These are phyloP conservation scores for Gracilaria vermiculophylla DNA, from an alignment of 23 red algal species.

Conservation along the genomic window DNA sequence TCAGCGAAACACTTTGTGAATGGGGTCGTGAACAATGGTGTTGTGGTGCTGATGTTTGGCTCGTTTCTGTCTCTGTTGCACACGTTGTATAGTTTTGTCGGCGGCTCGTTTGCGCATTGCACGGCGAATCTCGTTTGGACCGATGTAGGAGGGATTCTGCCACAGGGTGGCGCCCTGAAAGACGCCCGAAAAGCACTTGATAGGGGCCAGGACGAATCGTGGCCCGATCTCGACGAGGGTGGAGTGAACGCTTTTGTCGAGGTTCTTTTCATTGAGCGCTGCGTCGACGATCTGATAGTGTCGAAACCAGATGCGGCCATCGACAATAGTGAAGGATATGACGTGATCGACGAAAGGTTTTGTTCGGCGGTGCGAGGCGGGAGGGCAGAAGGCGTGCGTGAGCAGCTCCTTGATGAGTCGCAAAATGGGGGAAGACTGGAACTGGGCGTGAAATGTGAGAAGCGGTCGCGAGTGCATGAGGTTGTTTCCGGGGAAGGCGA, in stretches of 20 bases:
- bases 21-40: slow-evolving; percentile 15
- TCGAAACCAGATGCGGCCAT: slow-evolving; percentile 92
- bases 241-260: slow-evolving; percentile 44
- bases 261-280: slow-evolving; percentile 45
- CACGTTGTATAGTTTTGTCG: not conserved
- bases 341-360: slow-evolving; percentile 97
- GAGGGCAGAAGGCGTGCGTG: slow-evolving; percentile 71
- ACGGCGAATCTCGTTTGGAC: slow-evolving; percentile 88
- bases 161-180: slow-evolving; percentile 82
- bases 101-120: slow-evolving; percentile 61
- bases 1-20: slow-evolving; percentile 71
- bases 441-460: slow-evolving; percentile 79
- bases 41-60: slow-evolving; percentile 33
- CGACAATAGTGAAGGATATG: slow-evolving; percentile 69
- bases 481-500: slow-evolving; percentile 87
- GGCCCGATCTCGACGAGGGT: slow-evolving; percentile 94
- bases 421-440: slow-evolving; percentile 57
- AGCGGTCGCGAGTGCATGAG: slow-evolving; percentile 83
- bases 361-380: slow-evolving; percentile 59
- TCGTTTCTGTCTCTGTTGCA: slow-evolving; percentile 32
- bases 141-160: slow-evolving; percentile 84
- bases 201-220: slow-evolving; percentile 88
- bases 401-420: slow-evolving; percentile 81
- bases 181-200: slow-evolving; percentile 82
- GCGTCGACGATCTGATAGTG: slow-evolving; percentile 97